These are phyloP conservation scores for Salix exigua DNA, from an alignment of 345 rosid genomes.

Conservation along the genomic window DNA sequence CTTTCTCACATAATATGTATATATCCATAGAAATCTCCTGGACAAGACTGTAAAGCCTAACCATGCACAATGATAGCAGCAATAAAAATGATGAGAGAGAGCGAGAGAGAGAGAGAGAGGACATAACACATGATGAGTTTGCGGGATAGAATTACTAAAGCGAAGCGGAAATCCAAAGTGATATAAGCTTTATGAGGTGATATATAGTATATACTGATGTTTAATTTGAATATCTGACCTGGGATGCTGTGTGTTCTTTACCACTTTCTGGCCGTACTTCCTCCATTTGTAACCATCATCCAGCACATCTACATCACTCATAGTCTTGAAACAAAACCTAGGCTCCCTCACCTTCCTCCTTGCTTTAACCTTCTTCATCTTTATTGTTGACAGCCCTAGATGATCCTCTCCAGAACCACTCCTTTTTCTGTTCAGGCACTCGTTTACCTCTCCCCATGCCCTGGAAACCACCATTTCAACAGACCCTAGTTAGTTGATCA, in stretches of 20 bases:
- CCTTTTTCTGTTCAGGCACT: conserved; percentile 41
- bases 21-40: conserved; percentile 25
- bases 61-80: conserved; percentile 23
- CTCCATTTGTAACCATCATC: conserved; percentile 99
- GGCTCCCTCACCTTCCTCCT: conserved; percentile 96
- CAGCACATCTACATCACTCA: conserved; percentile 90
- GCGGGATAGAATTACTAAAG: conserved; percentile 18
- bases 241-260: conserved; percentile 96
- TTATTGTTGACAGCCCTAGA: conserved; percentile 56
- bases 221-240: conserved; percentile 40
- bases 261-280: conserved; percentile 99
- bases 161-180: not conserved
- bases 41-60: conserved; percentile 30
- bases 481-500: not conserved
- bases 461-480: conserved; percentile 21
- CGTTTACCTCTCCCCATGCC: conserved; percentile 55
- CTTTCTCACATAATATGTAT: not conserved
- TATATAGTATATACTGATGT: not conserved
- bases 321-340: conserved; percentile 95
- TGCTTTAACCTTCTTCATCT: conserved; percentile 74
- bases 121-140: conserved; percentile 32
- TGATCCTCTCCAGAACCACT: conserved; percentile 25
- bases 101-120: not conserved
- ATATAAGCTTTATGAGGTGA: conserved; percentile 15
- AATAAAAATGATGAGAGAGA: not conserved